Base-by-base conservation (phyloP, 495 filamentous ascomycete species). In the Aspergillus avenaceus region DNA sequence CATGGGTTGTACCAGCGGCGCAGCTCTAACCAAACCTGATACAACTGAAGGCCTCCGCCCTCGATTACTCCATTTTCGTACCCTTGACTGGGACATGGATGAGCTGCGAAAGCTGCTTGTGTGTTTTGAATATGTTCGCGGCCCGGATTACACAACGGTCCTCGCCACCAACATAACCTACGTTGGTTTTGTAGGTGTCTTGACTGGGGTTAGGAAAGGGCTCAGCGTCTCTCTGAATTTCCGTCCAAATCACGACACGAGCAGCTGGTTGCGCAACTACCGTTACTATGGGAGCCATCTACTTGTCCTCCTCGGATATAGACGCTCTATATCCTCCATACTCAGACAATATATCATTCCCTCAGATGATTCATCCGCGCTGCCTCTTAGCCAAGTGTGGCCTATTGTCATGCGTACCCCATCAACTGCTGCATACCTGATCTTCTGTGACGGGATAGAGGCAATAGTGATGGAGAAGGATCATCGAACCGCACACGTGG, bases 71-170 rank as follows among this genome's bases (percentile, higher is more conserved):
- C 84, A 86, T 62, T 87, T 86, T 54, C 67, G 84, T 8, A 84
- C 82, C 3, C 61, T 87, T 41, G 84, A 87, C 55, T 87, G 84
- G 84, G 78, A 69, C 0, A 86, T 87, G 84, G 75, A 83, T 51
- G 56, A 61, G 11, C 61, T 86, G 24, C 71, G 84, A 16, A 62
- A 72, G 18, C 49, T 85, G 25, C 60, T 85, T 24, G 78, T 86
- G 5, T 72, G 77, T 31, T 65, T 86, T 25, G 81, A 87, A 38
- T 86, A 75, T 57, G 66, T 80, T 16, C 48, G 62, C 2, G 56
- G 62, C 8, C 50, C 54, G 0, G 51, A 64, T 1, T 55, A 47
- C 1, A 53, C 63, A 23, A 63, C 65, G 13, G 72, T 83, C 14
- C 56, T 85, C 25, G 84, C 82, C 8, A 77, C 73, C 5, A 77